A percentile compares a stretch with the other conserved stretches of the same genome.
These are phyloP conservation scores for Hemisphaericaspora lyxosophila DNA, from an alignment of 1,139 yeast genomes.

Conservation along the genomic window DNA sequence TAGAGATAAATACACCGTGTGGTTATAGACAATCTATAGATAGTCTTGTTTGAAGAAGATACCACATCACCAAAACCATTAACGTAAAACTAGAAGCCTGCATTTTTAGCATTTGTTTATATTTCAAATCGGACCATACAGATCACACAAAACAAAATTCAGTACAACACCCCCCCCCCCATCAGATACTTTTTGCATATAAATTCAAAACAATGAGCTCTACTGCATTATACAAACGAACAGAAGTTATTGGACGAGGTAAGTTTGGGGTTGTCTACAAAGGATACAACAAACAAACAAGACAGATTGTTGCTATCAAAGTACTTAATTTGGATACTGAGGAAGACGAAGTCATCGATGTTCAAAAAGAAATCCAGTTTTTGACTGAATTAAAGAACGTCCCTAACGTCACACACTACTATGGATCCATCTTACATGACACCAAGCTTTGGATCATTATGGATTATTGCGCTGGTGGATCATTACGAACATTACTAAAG, in stretches of 20 bases:
- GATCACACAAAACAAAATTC: background rate
- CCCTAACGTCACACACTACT: constrained; percentile 90
- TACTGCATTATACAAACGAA: constrained; percentile 57
- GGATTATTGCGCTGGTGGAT: constrained; percentile 98
- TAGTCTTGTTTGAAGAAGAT: no score
- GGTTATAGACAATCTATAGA: no score
- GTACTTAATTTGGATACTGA: constrained; percentile 89
- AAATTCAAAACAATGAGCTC: constrained; percentile 10
- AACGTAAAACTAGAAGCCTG: no score
- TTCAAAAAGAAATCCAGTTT: constrained; percentile 89
- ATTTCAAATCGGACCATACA: background rate
- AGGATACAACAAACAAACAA: constrained; percentile 64
- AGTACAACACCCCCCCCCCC: background rate
- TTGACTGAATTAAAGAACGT: constrained; percentile 77
- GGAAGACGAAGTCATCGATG: constrained; percentile 92
- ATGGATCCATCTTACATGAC: constrained; percentile 83
- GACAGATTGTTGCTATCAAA: constrained; percentile 86
- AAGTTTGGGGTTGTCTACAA: constrained; percentile 96
- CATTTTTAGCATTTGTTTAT: no score
- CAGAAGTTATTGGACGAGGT: constrained; percentile 93
- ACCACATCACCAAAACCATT: no score
- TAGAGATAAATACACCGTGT: no score
- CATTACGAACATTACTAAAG: constrained; percentile 79
- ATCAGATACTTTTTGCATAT: background rate
- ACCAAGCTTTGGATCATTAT: constrained; percentile 94